Evolutionary conservation across 1,139 yeast species (phyloP), one percentile per base, ranked within the genome.

Genomic region (Debaryomycetaceae sp.): DNA sequence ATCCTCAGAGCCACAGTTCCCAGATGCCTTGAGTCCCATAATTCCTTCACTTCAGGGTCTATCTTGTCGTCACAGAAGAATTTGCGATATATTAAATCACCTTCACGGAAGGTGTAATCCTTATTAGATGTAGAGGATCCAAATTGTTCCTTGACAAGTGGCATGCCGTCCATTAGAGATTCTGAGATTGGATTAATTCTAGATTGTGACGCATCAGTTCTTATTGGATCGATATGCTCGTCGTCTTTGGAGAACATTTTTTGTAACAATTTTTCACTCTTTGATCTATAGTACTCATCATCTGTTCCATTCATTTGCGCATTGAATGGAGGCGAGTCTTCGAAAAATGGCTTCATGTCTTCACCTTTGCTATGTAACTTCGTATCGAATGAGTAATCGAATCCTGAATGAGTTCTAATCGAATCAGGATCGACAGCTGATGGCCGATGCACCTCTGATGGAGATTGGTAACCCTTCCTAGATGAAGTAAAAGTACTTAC

Each of bases 21-120:
- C 9, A 45, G 40, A 33, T 63, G 67, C 60, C 81, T 64, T 4
- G 74, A 65, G 35, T 72, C 78, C 83, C 83, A 78, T 39, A 78
- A 60, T 14, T 67, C 70, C 50, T 70, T 72, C 42, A 78, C 72
- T 50, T 76, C 82, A 1, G 80, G 78, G 54, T 78, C 83, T 35
- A 76, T 69, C 23, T 64, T 62, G 38, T 66, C 70, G 49, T 68
- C 67, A 9, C 65, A 59, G 34, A 73, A 63, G 50, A 63, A 72
- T 49, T 73, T 70, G 37, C 67, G 63, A 51, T 69, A 76, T 37
- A 75, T 72, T 31, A 62, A 50, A 51, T 78, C 83, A 2, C 73
- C 78, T 52, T 77, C 83, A 46, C 83, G 62, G 4, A 72, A 70
- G 1, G 78, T 65, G 54, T 76, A 76, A 52, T 78, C 78, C 24